phyloP scores from a whole-genome alignment of 2,329 filamentous ascomycete species.

The Apiospora pterosperma region DNA sequence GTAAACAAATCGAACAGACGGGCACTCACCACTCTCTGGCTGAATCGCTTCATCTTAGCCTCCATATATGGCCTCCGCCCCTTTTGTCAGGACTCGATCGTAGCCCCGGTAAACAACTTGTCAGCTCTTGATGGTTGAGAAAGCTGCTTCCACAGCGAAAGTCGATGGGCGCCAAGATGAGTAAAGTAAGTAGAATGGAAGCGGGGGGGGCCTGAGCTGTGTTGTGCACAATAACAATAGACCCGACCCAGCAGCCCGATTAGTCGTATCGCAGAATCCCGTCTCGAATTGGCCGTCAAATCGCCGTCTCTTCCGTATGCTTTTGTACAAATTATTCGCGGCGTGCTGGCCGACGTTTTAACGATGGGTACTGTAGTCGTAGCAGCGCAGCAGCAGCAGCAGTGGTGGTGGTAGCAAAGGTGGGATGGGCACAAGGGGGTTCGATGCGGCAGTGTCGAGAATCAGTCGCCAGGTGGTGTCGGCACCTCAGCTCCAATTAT shows the following conservation, averaged over 20 bases:
- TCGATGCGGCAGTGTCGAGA: neutral
- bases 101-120: neutral
- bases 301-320: neutral
- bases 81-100: slow-evolving; percentile 1
- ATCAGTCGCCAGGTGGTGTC: neutral
- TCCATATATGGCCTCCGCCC: neutral
- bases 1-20: neutral
- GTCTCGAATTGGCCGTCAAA: neutral
- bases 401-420: neutral
- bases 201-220: neutral
- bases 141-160: slow-evolving; percentile 1
- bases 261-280: neutral
- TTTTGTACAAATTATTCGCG: neutral
- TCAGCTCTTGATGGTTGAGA: neutral
- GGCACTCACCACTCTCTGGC: slow-evolving; percentile 87
- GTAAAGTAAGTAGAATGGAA: neutral
- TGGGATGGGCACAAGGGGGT: slow-evolving; percentile 1
- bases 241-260: neutral
- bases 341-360: neutral
- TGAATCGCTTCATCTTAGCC: slow-evolving; percentile 85
- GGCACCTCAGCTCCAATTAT: neutral
- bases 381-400: neutral
- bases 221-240: neutral
- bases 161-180: neutral
- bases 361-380: neutral